Evolutionary conservation across 2,329 filamentous ascomycete species (phyloP), one percentile per base, ranked within the genome.

Genomic region (Epichloe gansuensis): DNA sequence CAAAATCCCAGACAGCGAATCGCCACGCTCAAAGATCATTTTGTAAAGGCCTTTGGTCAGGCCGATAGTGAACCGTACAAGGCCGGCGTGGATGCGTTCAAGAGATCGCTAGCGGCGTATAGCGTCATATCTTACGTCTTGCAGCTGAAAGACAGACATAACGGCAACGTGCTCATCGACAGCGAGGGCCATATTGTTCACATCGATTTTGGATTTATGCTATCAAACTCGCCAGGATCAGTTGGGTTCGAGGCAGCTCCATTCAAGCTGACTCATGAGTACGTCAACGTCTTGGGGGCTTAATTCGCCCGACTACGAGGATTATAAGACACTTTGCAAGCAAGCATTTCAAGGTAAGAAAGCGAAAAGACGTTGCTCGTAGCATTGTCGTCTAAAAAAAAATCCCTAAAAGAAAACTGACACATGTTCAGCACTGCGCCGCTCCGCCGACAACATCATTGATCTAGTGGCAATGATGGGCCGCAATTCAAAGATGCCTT

Each of bases 181-280:
- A 89, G 86, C 61, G 84, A 88, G 65, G 88, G 88, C 9, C 88
- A 93, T 64, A 90, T 91, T 53, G 83, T 93, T 55, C 88, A 93
- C 64, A 93, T 93, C 56, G 88, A 93, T 67, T 93, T 93, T 67
- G 88, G 88, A 52, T 93, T 93, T 66, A 91, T 93, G 86, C 74
- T 93, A 37, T 91, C 86, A 46, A 93, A 93, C 67, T 90, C 86
- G 1, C 88, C 88, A 0, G 88, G 88, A 0, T 86, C 83, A 8
- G 87, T 93, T 63, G 87, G 86, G 2, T 93, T 93, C 61, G 88
- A 93, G 69, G 88, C 88, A 13, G 88, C 88, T 4, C 88, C 88
- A 1, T 93, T 93, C 69, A 93, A 93, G 71, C 74, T 93, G 28
- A 91, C 88, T 1, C 81, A 90, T 58, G 88, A 93, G 63, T 93